Conservation (phyloP, 768 basidiomycete genomes). For the Amanita rubescens region DNA sequence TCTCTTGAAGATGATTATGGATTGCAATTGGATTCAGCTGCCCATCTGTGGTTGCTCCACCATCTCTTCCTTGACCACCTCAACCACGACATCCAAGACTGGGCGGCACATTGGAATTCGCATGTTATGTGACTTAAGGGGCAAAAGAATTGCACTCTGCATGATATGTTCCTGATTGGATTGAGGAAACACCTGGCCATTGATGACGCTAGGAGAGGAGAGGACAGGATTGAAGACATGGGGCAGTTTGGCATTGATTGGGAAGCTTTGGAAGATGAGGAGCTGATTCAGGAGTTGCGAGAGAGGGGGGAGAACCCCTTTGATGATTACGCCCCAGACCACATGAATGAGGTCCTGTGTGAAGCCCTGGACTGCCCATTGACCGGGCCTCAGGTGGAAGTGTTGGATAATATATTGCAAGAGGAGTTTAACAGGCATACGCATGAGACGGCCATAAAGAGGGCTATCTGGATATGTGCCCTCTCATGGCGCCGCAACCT, state of each 20-base stretch:
- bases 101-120: constrained; percentile 7
- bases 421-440: not conserved
- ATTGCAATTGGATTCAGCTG: not conserved
- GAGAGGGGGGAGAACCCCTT: not conserved
- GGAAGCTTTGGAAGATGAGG: not conserved
- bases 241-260: constrained; percentile 8
- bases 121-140: constrained; percentile 21
- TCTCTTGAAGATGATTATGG: too few species aligned
- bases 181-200: constrained; percentile 9
- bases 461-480: not conserved
- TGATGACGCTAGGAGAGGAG: constrained; percentile 6
- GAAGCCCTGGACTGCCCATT: not conserved
- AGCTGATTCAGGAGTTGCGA: not conserved
- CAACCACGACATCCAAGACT: not conserved
- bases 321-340: not conserved
- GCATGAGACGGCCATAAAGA: not conserved
- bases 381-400: not conserved
- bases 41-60: not conserved
- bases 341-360: not conserved
- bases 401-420: not conserved
- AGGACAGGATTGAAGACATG: constrained; percentile 3
- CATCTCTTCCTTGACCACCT: not conserved
- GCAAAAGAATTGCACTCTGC: constrained; percentile 17
- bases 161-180: constrained; percentile 26
- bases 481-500: not conserved